Evolutionary conservation across 352 stramenopile genomes (phyloP).

Genomic region (Aphanomyces cochlioides): DNA sequence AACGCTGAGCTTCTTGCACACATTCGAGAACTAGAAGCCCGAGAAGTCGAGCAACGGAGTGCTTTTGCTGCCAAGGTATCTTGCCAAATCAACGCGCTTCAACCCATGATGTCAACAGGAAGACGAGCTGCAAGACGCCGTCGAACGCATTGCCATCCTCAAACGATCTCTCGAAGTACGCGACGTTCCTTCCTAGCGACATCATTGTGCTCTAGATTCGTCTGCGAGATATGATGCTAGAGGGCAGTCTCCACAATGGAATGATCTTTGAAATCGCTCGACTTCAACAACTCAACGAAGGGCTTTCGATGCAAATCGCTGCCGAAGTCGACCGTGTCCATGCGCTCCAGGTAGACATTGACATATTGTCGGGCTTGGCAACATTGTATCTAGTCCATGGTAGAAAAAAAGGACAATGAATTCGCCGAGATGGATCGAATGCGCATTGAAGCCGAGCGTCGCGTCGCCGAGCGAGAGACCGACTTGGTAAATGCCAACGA

Average conservation of each 20-base stretch:
- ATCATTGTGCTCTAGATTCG: slow-evolving; percentile 23
- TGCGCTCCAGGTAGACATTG: slow-evolving; percentile 3
- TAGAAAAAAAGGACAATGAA: slow-evolving; percentile 15
- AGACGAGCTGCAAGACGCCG: slow-evolving; percentile 40
- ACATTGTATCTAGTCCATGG: neutral
- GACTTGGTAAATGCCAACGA: slow-evolving; percentile 29
- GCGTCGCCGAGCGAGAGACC: neutral
- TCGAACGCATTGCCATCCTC: slow-evolving; percentile 61
- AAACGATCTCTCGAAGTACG: slow-evolving; percentile 61
- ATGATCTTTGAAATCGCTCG: slow-evolving; percentile 71
- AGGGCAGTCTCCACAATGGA: slow-evolving; percentile 67
- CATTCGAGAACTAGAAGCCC: slow-evolving; percentile 44
- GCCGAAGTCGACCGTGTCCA: slow-evolving; percentile 36
- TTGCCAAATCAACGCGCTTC: too few relatives aligned
- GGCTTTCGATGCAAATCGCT: slow-evolving; percentile 59
- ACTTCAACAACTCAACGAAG: slow-evolving; percentile 60
- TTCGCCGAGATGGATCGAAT: neutral
- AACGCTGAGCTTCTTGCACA: slow-evolving; percentile 52
- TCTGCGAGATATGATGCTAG: slow-evolving; percentile 59
- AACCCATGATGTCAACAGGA: slow-evolving; percentile 25
- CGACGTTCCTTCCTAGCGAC: neutral
- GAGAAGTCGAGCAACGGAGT: slow-evolving; percentile 35
- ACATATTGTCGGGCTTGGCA: neutral
- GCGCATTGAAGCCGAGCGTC: neutral
- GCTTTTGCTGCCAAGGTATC: slow-evolving; percentile 28